Evolutionary conservation across 2,329 filamentous ascomycete genomes (phyloP).

Genomic region (Cytospora piceae): DNA sequence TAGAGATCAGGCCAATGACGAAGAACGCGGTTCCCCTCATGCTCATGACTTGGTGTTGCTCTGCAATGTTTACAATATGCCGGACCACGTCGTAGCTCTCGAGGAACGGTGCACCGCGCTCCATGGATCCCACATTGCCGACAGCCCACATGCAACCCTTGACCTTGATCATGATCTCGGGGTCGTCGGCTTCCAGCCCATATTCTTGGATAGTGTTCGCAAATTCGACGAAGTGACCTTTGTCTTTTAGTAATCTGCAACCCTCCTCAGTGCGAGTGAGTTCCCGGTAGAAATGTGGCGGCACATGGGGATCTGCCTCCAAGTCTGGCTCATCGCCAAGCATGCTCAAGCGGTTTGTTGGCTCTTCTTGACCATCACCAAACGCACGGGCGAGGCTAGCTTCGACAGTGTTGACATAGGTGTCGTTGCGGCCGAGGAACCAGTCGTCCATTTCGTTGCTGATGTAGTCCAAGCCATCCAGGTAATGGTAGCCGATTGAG

Average conservation of each 20-base stretch:
- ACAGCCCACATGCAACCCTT: constrained; percentile 98
- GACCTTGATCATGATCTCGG: constrained; percentile 86
- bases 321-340: constrained; percentile 61
- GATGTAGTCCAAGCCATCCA: constrained; percentile 96
- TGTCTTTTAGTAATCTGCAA: constrained; percentile 85
- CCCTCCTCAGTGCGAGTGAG: constrained; percentile 91
- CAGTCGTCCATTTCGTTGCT: constrained; percentile 99
- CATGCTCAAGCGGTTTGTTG: constrained; percentile 59
- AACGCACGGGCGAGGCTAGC: constrained; percentile 91
- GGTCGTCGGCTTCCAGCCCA: constrained; percentile 81
- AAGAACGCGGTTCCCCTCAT: constrained; percentile 96
- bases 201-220: constrained; percentile 85
- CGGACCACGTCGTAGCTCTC: constrained; percentile 88
- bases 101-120: constrained; percentile 90
- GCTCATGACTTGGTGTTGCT: constrained; percentile 86
- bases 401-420: constrained; percentile 93
- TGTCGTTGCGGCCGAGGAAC: constrained; percentile 95
- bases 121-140: constrained; percentile 97
- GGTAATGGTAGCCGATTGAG: constrained; percentile 95
- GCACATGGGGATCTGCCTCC: constrained; percentile 68
- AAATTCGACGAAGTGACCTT: constrained; percentile 96
- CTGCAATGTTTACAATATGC: constrained; percentile 85
- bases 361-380: constrained; percentile 64
- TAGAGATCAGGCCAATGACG: constrained; percentile 87
- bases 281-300: constrained; percentile 98